Percentiles rank a stretch among this genome's conserved stretches.
Evolutionary conservation across 2,329 filamentous ascomycete genomes (phyloP).

Genomic region (Aspergillus fumigatus): DNA sequence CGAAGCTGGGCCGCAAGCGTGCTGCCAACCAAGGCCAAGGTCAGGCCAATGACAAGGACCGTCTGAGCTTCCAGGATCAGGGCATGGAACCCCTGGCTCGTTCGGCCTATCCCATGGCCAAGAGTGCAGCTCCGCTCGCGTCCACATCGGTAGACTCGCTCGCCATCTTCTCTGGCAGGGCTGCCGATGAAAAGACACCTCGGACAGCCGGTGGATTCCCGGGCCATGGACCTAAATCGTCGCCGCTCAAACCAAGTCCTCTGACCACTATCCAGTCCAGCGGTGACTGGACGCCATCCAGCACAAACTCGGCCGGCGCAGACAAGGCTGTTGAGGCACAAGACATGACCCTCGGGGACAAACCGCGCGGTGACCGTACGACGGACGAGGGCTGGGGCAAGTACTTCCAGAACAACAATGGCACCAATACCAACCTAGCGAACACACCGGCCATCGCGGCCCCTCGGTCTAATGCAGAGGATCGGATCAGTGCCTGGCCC

Average conservation of each 20-base stretch:
- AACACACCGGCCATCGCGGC: constrained; percentile 14
- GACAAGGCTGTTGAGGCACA: constrained; percentile 19
- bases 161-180: constrained; percentile 38
- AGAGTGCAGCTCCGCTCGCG: constrained; percentile 34
- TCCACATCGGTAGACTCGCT: constrained; percentile 35
- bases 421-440: constrained; percentile 17
- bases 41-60: constrained; percentile 55
- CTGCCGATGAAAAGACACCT: constrained; percentile 29
- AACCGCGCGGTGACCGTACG: constrained; percentile 33
- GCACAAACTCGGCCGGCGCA: constrained; percentile 16
- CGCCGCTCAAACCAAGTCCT: constrained; percentile 20
- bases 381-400: constrained; percentile 48
- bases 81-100: constrained; percentile 41
- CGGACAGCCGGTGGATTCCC: constrained; percentile 18
- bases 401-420: constrained; percentile 42
- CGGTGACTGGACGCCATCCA: constrained; percentile 17
- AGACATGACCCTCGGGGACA: constrained; percentile 9
- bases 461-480: constrained; percentile 26
- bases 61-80: constrained; percentile 42
- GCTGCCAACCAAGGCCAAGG: constrained; percentile 48
- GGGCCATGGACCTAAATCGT: constrained; percentile 16
- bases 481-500: constrained; percentile 39
- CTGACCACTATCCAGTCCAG: constrained; percentile 29
- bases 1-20: constrained; percentile 48
- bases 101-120: constrained; percentile 43